These are phyloP conservation scores for Rhexocercosporidium sp. DNA, from an alignment of 2,329 filamentous ascomycete species.

Conservation along the genomic window DNA sequence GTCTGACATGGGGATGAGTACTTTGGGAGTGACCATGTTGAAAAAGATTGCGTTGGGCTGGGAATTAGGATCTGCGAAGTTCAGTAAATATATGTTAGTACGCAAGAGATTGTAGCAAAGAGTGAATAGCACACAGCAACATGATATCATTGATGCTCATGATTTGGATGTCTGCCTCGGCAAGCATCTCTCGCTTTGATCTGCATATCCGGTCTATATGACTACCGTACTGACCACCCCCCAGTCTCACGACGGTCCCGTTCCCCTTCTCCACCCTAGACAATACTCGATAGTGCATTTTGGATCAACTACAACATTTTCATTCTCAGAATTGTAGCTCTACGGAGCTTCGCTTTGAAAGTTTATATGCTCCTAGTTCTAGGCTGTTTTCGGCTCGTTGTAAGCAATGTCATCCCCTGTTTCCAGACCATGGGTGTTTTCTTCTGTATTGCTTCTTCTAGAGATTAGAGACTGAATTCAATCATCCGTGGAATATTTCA, in stretches of 20 bases:
- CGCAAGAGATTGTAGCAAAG: neutral
- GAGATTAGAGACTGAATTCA: too few species aligned
- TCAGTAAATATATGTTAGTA: neutral
- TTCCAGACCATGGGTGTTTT: too few species aligned
- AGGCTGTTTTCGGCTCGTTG: too few species aligned
- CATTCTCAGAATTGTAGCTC: too few species aligned
- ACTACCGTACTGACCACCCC: neutral
- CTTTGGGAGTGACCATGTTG: slow-evolving; percentile 42
- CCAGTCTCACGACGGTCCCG: neutral
- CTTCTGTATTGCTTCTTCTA: too few species aligned
- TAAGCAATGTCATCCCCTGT: too few species aligned
- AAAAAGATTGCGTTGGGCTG: neutral
- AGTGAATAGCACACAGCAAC: neutral
- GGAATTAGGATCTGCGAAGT: neutral
- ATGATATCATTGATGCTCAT: neutral
- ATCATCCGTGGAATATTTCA: too few species aligned
- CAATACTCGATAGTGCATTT: too few species aligned
- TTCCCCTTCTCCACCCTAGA: too few species aligned
- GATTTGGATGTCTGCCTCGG: neutral
- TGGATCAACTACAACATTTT: too few species aligned
- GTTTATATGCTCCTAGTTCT: too few species aligned
- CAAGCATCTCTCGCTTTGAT: neutral
- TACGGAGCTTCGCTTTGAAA: too few species aligned
- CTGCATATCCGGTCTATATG: neutral
- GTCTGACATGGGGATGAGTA: slow-evolving; percentile 57